These are phyloP conservation scores for Fusarium citri DNA, from an alignment of 2,329 filamentous ascomycete genomes.

Conservation along the genomic window DNA sequence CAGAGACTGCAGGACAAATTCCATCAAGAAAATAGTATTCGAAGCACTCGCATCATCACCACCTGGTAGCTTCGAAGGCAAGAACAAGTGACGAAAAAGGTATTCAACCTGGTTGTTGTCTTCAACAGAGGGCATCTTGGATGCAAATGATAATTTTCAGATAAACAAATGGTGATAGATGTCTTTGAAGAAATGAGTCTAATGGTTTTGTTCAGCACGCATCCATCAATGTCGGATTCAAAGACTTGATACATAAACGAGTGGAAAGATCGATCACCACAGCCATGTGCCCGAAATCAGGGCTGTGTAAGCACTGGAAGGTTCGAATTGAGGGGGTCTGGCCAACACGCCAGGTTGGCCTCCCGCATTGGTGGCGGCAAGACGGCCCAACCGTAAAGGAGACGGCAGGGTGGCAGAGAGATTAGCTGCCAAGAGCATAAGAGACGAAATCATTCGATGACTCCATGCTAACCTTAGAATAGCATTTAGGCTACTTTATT, in stretches of 20 bases:
- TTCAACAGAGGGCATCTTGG: too few relatives aligned
- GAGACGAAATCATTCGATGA: too few relatives aligned
- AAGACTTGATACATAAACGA: neutral
- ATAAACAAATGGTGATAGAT: neutral
- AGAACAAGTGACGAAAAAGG: slow-evolving; percentile 47
- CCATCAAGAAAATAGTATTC: neutral
- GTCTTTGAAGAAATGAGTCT: too few relatives aligned
- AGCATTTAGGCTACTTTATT: too few relatives aligned
- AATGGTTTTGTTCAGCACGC: neutral
- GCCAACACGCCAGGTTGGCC: neutral
- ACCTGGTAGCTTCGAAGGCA: slow-evolving; percentile 48
- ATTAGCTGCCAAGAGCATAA: too few relatives aligned
- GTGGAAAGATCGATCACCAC: too few relatives aligned
- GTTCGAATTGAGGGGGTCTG: too few relatives aligned
- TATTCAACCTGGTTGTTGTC: slow-evolving; percentile 9
- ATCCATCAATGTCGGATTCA: neutral
- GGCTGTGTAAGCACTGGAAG: too few relatives aligned
- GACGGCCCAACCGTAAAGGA: too few relatives aligned
- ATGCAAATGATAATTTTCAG: fast-evolving
- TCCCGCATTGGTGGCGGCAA: neutral
- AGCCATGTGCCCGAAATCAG: too few relatives aligned
- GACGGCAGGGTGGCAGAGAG: too few relatives aligned
- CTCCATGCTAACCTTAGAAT: too few relatives aligned
- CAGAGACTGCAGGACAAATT: slow-evolving; percentile 20
- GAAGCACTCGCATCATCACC: slow-evolving; percentile 14